phyloP scores from a whole-genome alignment of 495 filamentous ascomycete genomes.

The Penicillium longicatenatum region DNA sequence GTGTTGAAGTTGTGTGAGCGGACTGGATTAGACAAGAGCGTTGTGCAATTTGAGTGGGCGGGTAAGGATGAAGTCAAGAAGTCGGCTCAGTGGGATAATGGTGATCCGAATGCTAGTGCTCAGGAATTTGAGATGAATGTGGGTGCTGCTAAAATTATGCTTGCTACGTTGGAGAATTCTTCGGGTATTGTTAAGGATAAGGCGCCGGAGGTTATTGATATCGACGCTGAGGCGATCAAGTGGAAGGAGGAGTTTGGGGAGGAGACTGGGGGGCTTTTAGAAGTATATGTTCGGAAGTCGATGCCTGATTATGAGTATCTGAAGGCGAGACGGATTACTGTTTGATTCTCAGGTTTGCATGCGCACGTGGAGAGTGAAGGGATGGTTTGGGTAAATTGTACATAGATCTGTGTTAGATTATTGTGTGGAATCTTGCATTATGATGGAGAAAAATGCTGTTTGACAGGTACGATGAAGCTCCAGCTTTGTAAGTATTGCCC shows the following conservation, averaged over 20 bases:
- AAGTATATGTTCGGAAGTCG: conserved; percentile 35
- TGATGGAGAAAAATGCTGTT: no score
- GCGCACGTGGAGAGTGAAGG: no score
- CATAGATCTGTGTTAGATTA: no score
- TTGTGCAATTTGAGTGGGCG: conserved; percentile 43
- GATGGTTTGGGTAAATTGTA: no score
- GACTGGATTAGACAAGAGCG: conserved; percentile 35
- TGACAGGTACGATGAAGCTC: no score
- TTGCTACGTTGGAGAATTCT: conserved; percentile 34
- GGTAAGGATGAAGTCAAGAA: conserved; percentile 6
- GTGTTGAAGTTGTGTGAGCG: conserved; percentile 34
- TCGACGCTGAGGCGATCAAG: conserved; percentile 35
- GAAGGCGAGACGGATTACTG: conserved; percentile 29
- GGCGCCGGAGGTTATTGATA: conserved; percentile 31
- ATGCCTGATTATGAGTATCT: conserved; percentile 53
- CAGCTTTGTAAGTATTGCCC: no score
- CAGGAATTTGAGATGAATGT: background rate
- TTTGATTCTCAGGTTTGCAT: background rate
- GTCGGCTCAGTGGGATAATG: conserved; percentile 7
- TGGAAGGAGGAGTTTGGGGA: conserved; percentile 20
- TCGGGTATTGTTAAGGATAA: conserved; percentile 42
- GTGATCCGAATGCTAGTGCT: background rate
- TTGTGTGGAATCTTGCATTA: no score
- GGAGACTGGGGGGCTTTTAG: conserved; percentile 26
- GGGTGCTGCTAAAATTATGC: conserved; percentile 22